Evolutionary conservation across 345 rosid species (phyloP), one percentile per base, ranked within the genome.

Genomic region (Salix arbutifolia): DNA sequence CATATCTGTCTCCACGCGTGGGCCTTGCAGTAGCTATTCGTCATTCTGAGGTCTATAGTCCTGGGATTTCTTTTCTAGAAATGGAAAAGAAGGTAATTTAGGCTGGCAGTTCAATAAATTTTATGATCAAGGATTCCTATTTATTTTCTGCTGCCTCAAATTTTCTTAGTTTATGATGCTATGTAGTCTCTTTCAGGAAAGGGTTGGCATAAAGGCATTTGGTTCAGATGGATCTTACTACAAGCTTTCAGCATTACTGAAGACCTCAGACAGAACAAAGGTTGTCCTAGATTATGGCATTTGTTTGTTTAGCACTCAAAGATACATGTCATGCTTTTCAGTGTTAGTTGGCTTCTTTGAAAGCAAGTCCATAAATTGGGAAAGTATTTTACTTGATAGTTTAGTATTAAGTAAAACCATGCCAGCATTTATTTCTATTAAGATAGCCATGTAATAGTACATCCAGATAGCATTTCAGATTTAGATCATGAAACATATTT

Each of bases 251-350:
- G 97, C 96, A 76, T 76, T 85, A 53, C 75, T 96, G 81, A 92
- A 92, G 96, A 91, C 97, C 76, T 92, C 94, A 16, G 97, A 93
- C 80, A 89, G 98, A 87, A 96, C 99, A 74, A 96, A 96, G 99
- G 99, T 96, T 61, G 52, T 46, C 52, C 52, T 46, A 14, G 17
- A 71, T 61, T 77, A 69, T 65, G 62, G 72, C 31, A 67, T 30
- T 28, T 48, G 65, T 31, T 18, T 69, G 40, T 23, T 72, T 21
- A 46, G 52, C 52, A 46, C 52, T 12, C 18, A 46, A 1, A 14
- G 52, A 14, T 14, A 46, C 52, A 46, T 46, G 52, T 46, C 18
- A 16, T 46, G 52, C 52, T 46, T 46, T 46, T 16, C 5, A 0
- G 52, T 46, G 52, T 12, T 14, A 46, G 17, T 46, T 14, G 17